Evolutionary conservation across 2,329 filamentous ascomycete genomes (phyloP), one percentile per base, ranked within the genome.

Genomic region (Dothiorella sarmentorum): DNA sequence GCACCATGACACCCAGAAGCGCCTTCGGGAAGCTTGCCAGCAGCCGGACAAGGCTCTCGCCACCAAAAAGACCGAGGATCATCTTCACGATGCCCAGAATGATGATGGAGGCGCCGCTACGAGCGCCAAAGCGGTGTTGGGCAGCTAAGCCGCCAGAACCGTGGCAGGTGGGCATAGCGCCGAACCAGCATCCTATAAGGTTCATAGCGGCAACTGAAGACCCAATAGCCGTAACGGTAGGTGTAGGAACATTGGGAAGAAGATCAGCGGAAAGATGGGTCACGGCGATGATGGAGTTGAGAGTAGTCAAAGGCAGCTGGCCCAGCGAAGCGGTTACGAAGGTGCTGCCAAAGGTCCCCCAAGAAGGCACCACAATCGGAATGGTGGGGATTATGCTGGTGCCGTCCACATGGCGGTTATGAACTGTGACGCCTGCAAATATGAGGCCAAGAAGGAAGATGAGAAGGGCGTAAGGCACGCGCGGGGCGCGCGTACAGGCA

Each of bases 91-190:
- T 44, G 0, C 93, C 93, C 0, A 97, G 82, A 22, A 96, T 70
- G 56, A 97, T 84, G 61, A 97, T 82, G 65, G 88, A 91, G 0
- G 90, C 85, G 9, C 93, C 93, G 60, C 90, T 95, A 47, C 93
- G 86, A 4, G 93, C 92, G 0, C 93, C 93, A 65, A 97, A 97
- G 4, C 91, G 85, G 71, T 91, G 90, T 71, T 97, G 93, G 0
- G 89, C 94, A 4, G 94, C 94, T 0, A 97, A 78, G 0, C 93
- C 93, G 2, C 93, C 93, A 0, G 91, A 91, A 4, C 93, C 93
- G 70, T 97, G 94, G 69, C 94, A 97, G 3, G 94, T 86, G 3
- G 93, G 94, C 94, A 97, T 97, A 4, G 88, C 89, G 47, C 92
- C 92, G 67, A 96, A 95, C 89, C 90, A 96, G 67, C 90, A 92